Evolutionary conservation across 768 basidiomycete genomes (phyloP), one percentile per base, ranked within the genome.

Genomic region (Royoungia palumana): DNA sequence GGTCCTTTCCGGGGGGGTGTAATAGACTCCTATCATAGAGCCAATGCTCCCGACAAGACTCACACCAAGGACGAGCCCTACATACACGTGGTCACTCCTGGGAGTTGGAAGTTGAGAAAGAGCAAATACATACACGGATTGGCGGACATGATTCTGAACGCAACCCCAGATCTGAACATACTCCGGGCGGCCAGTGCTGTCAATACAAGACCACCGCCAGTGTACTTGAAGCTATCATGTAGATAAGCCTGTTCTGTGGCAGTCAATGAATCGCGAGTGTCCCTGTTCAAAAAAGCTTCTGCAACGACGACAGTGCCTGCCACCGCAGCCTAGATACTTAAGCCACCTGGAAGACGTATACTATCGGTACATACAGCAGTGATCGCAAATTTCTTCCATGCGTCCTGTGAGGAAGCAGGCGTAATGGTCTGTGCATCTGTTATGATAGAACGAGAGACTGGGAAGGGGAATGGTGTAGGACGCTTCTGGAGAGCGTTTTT

Each of bases 111-210:
- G 14, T 6, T 20, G 36, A 41, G 14, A 28, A 65, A 27, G 14
- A 3, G 11, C 5, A 10, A 22, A 36, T 36, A 49, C 80, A 50
- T 56, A 84, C 89, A 92, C 51, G 90, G 90, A 66, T 91, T 92
- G 13, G 88, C 80, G 0, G 85, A 70, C 89, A 93, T 89, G 46
- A 93, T 72, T 47, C 84, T 78, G 69, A 81, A 82, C 3, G 83
- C 80, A 40, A 78, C 62, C 2, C 89, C 84, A 46, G 79, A 79
- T 55, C 68, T 78, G 69, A 89, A 91, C 70, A 92, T 72, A 41
- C 80, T 70, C n/a, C 87, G 80, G 3, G 92, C 92, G n/a, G 81
- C 82, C 13, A 85, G 63, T 1, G 91, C 90, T 2, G 89, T 91
- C 30, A 92, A 66, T 3, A 73, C 73, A 21, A 94, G 79, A 1